Base-by-base conservation (phyloP, 2,329 filamentous ascomycete genomes). In the Xylaria hypoxylon region DNA sequence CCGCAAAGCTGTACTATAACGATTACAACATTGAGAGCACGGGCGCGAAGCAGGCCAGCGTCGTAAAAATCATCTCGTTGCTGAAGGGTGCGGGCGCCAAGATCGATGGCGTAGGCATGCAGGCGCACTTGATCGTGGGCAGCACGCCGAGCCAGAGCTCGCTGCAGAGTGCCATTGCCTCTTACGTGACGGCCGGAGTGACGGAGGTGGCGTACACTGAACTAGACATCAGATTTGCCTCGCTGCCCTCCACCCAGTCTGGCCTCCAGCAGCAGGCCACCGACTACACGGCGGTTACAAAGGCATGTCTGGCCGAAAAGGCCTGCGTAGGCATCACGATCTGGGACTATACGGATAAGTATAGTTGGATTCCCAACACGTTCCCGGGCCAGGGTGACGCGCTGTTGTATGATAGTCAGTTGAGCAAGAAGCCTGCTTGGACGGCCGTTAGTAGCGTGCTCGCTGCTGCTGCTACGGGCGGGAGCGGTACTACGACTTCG, bases 41-140 rank as follows among this genome's bases (percentile, higher is more conserved):
- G 59, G 77, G 79, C 15, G 75, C 80, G 61, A 87, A 87, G 78
- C 80, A 81, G 10, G 79, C 80, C 38, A 78, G 75, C 0, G 80
- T 82, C 1, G 70, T 82, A 8, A 76, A 80, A 24, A 81, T 87
- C 24, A 80, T 87, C 64, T 73, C 79, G 65, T 77, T 81, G 26
- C 70, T 86, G 56, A 78, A 84, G 70, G 71, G 77, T 3, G 80
- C 83, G 7, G 84, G 85, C 15, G 81, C 83, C n/a, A 84, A 83
- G 63, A 88, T 90, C 68, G 85, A 90, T 68, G 88, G 88, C 59
- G 82, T 90, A 5, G 88, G 89, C 15, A 80, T 90, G 71, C 87
- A 91, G 74, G 83, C 80, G 6, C 89, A 91, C 76, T 83, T 90
- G 58, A 84, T 86, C 62, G 84, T 86, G 7, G 85, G 86, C 71